phyloP scores from a whole-genome alignment of 108 stramenopile species.

The Nannochloropsis granulata region DNA sequence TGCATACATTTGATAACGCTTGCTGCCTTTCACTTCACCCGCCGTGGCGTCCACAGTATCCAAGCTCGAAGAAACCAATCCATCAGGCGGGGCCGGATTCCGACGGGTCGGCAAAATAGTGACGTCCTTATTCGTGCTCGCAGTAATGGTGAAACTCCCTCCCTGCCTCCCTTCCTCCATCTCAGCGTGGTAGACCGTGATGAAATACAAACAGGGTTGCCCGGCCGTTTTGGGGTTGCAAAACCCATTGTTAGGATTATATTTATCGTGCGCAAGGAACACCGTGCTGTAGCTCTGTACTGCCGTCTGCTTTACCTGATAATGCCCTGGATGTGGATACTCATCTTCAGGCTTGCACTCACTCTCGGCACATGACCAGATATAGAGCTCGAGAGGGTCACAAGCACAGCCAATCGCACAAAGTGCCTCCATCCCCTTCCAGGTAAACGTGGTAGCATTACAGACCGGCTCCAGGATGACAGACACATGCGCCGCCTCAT shows the following conservation, averaged over 20 bases:
- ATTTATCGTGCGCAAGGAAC: neutral
- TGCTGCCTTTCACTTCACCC: neutral
- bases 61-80: neutral
- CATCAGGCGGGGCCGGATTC: neutral
- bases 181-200: neutral
- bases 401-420: neutral
- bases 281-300: neutral
- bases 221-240: neutral
- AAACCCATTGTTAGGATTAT: neutral
- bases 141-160: neutral
- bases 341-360: neutral
- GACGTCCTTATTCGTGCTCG: neutral
- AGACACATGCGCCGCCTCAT: neutral
- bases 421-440: neutral
- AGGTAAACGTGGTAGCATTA: neutral
- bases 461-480: neutral
- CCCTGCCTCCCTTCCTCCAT: neutral
- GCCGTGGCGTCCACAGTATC: neutral
- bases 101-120: neutral
- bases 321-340: neutral
- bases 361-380: neutral
- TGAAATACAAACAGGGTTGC: neutral
- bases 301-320: neutral
- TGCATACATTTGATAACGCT: neutral
- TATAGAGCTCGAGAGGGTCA: neutral